These are phyloP conservation scores for Scleroderma bovista DNA, from an alignment of 768 basidiomycete species.

Conservation along the genomic window DNA sequence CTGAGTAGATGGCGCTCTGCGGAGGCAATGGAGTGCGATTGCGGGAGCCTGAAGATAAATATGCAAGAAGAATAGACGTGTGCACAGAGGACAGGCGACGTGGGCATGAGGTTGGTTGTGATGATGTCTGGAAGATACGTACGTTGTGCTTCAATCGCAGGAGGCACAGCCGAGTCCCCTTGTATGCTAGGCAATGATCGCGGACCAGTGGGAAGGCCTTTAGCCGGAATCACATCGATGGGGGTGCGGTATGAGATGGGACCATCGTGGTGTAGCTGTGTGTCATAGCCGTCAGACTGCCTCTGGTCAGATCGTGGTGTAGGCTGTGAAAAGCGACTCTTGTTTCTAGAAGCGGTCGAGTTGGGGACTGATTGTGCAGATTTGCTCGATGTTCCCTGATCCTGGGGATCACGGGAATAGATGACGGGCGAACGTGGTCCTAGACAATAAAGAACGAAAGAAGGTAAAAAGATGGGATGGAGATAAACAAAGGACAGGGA, in stretches of 20 bases:
- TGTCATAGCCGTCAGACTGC: slow-evolving; percentile 12
- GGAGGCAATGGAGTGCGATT: slow-evolving; percentile 34
- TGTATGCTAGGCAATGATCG: slow-evolving; percentile 5
- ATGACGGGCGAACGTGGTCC: slow-evolving; percentile 35
- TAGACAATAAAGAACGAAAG: slow-evolving; percentile 35
- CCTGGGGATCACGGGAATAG: slow-evolving; percentile 27
- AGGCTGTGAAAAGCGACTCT: slow-evolving; percentile 20
- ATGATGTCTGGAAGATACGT: slow-evolving; percentile 31
- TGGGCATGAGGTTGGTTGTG: slow-evolving; percentile 24
- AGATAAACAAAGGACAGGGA: slow-evolving; percentile 25
- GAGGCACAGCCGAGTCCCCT: slow-evolving; percentile 13
- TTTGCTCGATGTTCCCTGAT: slow-evolving; percentile 14
- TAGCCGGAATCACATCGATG: slow-evolving; percentile 6
- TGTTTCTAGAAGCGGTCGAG: slow-evolving; percentile 5
- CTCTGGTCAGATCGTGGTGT: slow-evolving; percentile 9
- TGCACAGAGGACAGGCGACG: slow-evolving; percentile 19
- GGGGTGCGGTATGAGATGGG: slow-evolving; percentile 6
- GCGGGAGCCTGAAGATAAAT: slow-evolving; percentile 26
- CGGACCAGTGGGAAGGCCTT: neutral
- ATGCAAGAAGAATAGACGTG: slow-evolving; percentile 9
- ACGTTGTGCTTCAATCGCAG: slow-evolving; percentile 31
- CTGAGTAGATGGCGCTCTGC: slow-evolving; percentile 28
- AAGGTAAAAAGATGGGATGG: slow-evolving; percentile 21
- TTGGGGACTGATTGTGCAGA: slow-evolving; percentile 11
- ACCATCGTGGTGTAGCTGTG: slow-evolving; percentile 13